Conservation (phyloP, 192 early-diverging fungal species). For the Umbelopsis sp. region DNA sequence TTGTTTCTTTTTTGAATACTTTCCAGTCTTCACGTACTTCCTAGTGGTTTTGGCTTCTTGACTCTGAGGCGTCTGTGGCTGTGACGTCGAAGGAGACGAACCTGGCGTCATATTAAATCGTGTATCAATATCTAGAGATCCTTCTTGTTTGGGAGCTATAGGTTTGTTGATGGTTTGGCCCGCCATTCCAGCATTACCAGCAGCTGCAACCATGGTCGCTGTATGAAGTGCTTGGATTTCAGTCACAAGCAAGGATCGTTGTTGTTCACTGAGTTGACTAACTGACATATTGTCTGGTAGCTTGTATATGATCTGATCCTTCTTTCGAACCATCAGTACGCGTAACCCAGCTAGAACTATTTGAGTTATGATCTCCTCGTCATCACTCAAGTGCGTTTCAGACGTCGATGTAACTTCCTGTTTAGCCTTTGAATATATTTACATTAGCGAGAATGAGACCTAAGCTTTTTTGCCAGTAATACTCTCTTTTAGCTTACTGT, state of each 20-base stretch:
- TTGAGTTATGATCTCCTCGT: slow-evolving; percentile 32
- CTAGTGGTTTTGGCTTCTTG: slow-evolving; percentile 49
- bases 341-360: slow-evolving; percentile 30
- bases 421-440: not conserved
- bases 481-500: not conserved
- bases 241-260: slow-evolving; percentile 43
- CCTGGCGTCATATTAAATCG: not conserved
- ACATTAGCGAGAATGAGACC: not conserved
- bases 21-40: slow-evolving; percentile 62
- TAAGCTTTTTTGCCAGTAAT: not conserved
- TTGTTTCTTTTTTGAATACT: slow-evolving; percentile 60
- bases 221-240: slow-evolving; percentile 53
- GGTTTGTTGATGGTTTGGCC: slow-evolving; percentile 17
- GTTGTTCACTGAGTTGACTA: slow-evolving; percentile 44
- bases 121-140: slow-evolving; percentile 10
- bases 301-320: slow-evolving; percentile 58
- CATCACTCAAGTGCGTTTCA: not conserved
- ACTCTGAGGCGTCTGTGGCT: slow-evolving; percentile 31
- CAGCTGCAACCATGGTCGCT: slow-evolving; percentile 26
- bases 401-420: not conserved
- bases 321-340: slow-evolving; percentile 40
- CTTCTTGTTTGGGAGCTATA: slow-evolving; percentile 30
- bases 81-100: slow-evolving; percentile 15
- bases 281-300: slow-evolving; percentile 59
- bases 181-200: not conserved